Base-by-base conservation (phyloP, 2,329 filamentous ascomycete species). In the Pseudogymnoascus sp. region DNA sequence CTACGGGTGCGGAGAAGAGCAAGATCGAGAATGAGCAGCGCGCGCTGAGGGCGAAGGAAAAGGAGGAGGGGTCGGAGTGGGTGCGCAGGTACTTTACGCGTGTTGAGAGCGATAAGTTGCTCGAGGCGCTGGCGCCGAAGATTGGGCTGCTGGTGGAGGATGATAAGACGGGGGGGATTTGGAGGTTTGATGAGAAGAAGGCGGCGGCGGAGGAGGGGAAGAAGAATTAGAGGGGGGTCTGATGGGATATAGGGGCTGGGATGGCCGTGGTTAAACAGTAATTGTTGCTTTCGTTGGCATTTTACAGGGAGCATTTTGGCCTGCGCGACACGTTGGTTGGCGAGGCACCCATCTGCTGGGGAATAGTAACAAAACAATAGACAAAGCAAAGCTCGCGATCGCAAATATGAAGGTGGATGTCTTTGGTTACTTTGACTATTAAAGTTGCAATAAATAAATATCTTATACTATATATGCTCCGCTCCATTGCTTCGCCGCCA, bases 11-110 rank as follows among this genome's bases (percentile, higher is more conserved):
- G 12, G 90, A 96, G 73, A 97, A 97, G 80, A 83, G 83, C 63
- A 90, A 91, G 75, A 96, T 97, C 66, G 94, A 97, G 76, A 90
- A 91, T 68, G 86, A 87, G 37, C 93, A 97, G 79, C 86, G 92
- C 12, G 90, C 83, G 74, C 80, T 85, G 77, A 85, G 92, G 66
- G 83, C 84, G 72, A 80, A 84, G 70, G 92, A 97, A 74, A 85
- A 84, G 69, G 81, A 83, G n/a, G 89, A 92, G 68, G 86, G 86
- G 19, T 82, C 82, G 45, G 80, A 84, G 41, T 99, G 94, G 93
- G 83, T 92, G 71, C 83, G 92, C 52, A 83, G 88, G 62, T 97
- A 94, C 78, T 99, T 97, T 77, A 84, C 80, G 63, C 70, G 74
- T 70, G 69, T 82, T 70, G 68, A 81, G 78, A 72, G 79, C 64